phyloP scores from a whole-genome alignment of 1,284 basidiomycete species.

The Sparassis latifolia region DNA sequence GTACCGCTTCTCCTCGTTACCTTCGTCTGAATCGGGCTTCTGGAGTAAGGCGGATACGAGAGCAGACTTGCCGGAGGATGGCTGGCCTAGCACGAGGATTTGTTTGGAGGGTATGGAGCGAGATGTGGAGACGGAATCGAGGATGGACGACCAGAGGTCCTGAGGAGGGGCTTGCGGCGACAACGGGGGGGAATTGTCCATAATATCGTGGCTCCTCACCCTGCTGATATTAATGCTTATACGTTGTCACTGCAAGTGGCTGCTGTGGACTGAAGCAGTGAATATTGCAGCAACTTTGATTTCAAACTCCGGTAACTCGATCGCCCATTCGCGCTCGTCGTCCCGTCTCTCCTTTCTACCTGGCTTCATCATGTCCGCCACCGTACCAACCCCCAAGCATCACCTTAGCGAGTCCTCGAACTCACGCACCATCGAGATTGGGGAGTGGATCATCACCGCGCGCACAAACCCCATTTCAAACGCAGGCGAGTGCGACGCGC shows the following conservation, averaged over 20 bases:
- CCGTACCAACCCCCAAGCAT: conserved; percentile 51
- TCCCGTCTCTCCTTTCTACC: conserved; percentile 6
- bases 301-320: conserved; percentile 17
- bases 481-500: conserved; percentile 63
- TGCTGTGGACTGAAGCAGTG: neutral
- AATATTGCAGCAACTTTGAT: neutral
- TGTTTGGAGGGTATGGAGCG: conserved; percentile 85
- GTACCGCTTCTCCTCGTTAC: conserved; percentile 44
- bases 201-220: conserved; percentile 10
- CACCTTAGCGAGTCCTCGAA: conserved; percentile 59
- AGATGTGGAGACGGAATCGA: conserved; percentile 82
- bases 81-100: conserved; percentile 74
- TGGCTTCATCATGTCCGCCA: conserved; percentile 30
- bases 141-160: conserved; percentile 87
- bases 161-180: conserved; percentile 66
- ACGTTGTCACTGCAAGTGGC: too few species aligned
- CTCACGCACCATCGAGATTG: conserved; percentile 57
- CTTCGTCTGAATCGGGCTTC: conserved; percentile 48
- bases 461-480: conserved; percentile 72
- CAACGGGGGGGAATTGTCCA: conserved; percentile 50
- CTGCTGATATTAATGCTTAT: neutral
- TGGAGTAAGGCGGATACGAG: conserved; percentile 66
- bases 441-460: conserved; percentile 59
- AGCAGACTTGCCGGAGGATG: conserved; percentile 71
- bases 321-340: too few species aligned